These are phyloP conservation scores for Aphanoascus verrucosus DNA, from an alignment of 2,329 filamentous ascomycete species.

Conservation along the genomic window DNA sequence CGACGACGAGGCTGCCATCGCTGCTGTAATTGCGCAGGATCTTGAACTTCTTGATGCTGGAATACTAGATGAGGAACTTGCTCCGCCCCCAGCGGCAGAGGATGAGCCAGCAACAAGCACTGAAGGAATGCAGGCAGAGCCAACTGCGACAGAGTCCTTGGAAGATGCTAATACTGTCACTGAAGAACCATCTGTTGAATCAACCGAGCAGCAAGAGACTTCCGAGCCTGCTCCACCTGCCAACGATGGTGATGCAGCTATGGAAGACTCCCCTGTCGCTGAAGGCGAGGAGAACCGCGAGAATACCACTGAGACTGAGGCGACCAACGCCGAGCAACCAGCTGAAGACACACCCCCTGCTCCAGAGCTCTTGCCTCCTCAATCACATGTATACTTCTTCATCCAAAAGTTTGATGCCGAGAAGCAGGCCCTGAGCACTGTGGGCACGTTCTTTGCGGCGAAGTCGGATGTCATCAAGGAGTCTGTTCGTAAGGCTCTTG, in stretches of 20 bases:
- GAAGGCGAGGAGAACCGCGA: constrained; percentile 1
- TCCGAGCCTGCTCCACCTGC: not conserved
- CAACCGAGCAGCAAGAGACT: not conserved
- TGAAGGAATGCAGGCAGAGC: not conserved
- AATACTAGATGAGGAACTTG: constrained; percentile 11
- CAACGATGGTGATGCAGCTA: not conserved
- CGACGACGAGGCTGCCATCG: constrained; percentile 23
- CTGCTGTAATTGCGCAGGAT: constrained; percentile 25
- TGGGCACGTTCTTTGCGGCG: constrained; percentile 35
- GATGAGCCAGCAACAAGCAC: not conserved
- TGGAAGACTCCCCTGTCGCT: not conserved
- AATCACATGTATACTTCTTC: constrained; percentile 36
- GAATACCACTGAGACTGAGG: not conserved
- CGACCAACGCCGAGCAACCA: not conserved
- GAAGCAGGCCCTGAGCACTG: constrained; percentile 32
- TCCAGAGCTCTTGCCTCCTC: not conserved
- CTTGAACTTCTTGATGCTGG: constrained; percentile 19
- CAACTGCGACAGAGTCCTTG: not conserved
- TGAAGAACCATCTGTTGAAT: constrained; percentile 9
- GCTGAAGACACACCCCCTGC: not conserved
- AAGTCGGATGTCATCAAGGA: constrained; percentile 32
- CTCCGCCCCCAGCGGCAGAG: not conserved
- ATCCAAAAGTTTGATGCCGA: constrained; percentile 45
- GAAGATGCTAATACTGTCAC: constrained; percentile 13
- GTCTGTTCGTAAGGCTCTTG: constrained; percentile 31